Evolutionary conservation across 352 stramenopile genomes (phyloP).

Genomic region (Globisporangium apiculatum): DNA sequence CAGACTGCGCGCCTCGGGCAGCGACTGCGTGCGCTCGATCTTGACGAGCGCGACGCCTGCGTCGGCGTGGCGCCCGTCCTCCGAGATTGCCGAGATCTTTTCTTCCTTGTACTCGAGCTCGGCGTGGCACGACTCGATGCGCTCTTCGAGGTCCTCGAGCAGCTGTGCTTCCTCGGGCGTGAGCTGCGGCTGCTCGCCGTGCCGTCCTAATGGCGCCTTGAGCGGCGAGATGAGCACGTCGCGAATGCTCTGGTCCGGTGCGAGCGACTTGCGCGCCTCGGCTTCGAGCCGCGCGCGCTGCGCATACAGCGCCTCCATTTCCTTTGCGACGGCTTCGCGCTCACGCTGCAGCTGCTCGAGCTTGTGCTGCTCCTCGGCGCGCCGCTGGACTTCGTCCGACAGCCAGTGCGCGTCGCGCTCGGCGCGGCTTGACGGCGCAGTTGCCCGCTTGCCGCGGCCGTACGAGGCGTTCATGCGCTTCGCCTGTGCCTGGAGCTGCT

Average conservation of each 20-base stretch:
- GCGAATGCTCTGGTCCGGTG: slow-evolving; percentile 56
- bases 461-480: slow-evolving; percentile 53
- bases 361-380: slow-evolving; percentile 78
- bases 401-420: slow-evolving; percentile 72
- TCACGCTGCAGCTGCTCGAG: slow-evolving; percentile 79
- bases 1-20: slow-evolving; percentile 72
- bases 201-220: slow-evolving; percentile 34
- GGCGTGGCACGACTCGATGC: slow-evolving; percentile 80
- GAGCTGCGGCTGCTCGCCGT: slow-evolving; percentile 40
- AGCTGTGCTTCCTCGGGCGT: slow-evolving; percentile 78
- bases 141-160: slow-evolving; percentile 78
- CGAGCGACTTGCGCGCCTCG: slow-evolving; percentile 59
- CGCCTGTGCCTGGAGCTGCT: slow-evolving; percentile 64
- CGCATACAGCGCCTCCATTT: slow-evolving; percentile 78
- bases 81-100: slow-evolving; percentile 76
- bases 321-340: slow-evolving; percentile 60
- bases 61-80: slow-evolving; percentile 39
- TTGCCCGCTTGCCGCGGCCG: slow-evolving; percentile 40
- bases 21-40: slow-evolving; percentile 77
- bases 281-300: slow-evolving; percentile 64
- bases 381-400: slow-evolving; percentile 78
- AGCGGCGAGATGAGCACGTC: slow-evolving; percentile 75
- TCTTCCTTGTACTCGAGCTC: slow-evolving; percentile 88
- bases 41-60: slow-evolving; percentile 49
- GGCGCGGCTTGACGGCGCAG: slow-evolving; percentile 16